Conservation (phyloP, 768 basidiomycete genomes). For the Auriscalpium microsporum region DNA sequence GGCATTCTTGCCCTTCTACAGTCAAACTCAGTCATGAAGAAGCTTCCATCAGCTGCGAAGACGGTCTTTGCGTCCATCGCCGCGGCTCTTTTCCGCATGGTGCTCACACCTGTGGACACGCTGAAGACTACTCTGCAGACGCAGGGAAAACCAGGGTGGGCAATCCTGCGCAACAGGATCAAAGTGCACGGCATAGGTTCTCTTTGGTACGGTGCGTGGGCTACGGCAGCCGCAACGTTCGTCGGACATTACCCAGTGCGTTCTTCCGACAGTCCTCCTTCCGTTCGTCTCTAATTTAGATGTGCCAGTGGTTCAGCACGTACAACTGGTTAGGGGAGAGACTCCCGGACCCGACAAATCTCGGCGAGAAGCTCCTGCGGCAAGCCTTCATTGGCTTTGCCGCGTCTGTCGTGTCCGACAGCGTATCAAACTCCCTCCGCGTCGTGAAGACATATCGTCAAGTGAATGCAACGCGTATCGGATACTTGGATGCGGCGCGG, state of each 20-base stretch:
- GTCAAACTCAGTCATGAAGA: conserved; percentile 62
- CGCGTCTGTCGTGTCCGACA: conserved; percentile 81
- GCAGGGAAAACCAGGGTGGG: conserved; percentile 63
- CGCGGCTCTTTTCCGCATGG: conserved; percentile 82
- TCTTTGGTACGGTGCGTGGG: conserved; percentile 86
- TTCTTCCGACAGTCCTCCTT: not conserved
- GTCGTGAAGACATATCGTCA: conserved; percentile 96
- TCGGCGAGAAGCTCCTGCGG: conserved; percentile 55
- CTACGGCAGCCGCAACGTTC: conserved; percentile 89
- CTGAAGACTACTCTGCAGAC: conserved; percentile 95
- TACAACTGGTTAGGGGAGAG: conserved; percentile 71
- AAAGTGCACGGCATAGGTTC: conserved; percentile 67
- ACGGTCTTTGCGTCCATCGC: conserved; percentile 72
- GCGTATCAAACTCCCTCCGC: conserved; percentile 77
- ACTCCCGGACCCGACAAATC: conserved; percentile 48
- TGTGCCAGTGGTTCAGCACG: conserved; percentile 65
- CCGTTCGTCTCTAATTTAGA: not conserved
- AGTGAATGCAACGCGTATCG: conserved; percentile 73
- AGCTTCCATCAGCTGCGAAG: conserved; percentile 58
- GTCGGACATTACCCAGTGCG: conserved; percentile 83
- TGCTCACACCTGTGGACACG: conserved; percentile 89
- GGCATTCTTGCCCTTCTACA: conserved; percentile 83
- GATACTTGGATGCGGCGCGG: conserved; percentile 70
- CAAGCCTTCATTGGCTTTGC: conserved; percentile 89
- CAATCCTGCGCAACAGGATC: conserved; percentile 59